These are phyloP conservation scores for Stephania japonica DNA, from an alignment of 164 flowering plant genomes.

Conservation along the genomic window DNA sequence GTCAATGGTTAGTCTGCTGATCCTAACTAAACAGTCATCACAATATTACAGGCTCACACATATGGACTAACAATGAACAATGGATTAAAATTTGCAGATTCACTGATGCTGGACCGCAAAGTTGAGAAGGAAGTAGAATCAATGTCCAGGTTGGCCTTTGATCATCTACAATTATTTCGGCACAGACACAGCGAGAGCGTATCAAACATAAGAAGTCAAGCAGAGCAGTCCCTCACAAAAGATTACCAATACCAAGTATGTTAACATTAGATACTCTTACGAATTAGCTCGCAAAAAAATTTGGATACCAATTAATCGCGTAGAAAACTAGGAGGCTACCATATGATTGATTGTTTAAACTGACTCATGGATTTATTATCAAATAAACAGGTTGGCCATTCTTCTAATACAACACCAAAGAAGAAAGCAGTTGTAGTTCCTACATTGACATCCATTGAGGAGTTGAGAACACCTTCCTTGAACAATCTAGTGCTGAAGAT, in stretches of 20 bases:
- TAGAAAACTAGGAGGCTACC: no score
- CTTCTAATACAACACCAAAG: constrained; percentile 23
- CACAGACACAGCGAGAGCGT: constrained; percentile 36
- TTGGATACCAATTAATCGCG: no score
- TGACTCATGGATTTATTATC: background rate
- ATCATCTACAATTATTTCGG: constrained; percentile 38
- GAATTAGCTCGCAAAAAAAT: background rate
- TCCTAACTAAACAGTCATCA: background rate
- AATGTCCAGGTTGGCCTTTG: constrained; percentile 30
- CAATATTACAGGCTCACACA: background rate
- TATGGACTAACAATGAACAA: background rate
- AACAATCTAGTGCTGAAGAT: constrained; percentile 20
- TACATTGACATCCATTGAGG: constrained; percentile 55
- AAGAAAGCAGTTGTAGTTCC: constrained; percentile 45
- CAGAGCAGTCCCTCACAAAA: constrained; percentile 48
- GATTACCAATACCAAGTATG: constrained; percentile 69
- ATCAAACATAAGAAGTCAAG: constrained; percentile 33
- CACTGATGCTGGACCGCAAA: constrained; percentile 44
- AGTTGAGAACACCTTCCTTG: constrained; percentile 35
- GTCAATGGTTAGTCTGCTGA: constrained; percentile 36
- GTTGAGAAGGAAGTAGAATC: constrained; percentile 40
- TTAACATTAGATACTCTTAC: background rate
- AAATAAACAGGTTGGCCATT: constrained; percentile 34
- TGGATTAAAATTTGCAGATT: constrained; percentile 39
- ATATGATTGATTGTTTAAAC: background rate